Base-by-base conservation (phyloP, 2,329 filamentous ascomycete genomes). In the Clonostachys chloroleuca region DNA sequence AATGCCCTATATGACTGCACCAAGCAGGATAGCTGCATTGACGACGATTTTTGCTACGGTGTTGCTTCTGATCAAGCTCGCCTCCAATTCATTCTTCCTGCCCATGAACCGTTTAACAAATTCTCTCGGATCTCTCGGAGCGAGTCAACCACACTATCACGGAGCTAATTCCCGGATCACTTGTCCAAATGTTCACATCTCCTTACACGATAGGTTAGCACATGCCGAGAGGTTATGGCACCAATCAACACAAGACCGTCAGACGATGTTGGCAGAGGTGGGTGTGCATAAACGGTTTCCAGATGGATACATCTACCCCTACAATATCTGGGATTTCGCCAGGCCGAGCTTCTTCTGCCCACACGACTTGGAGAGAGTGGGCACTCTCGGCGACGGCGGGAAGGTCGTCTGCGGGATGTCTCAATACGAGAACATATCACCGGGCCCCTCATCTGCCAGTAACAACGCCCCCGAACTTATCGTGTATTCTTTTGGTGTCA, bases 361-460 rank as follows among this genome's bases (percentile, higher is more conserved):
- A 5, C 61, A 67, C 46, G 66, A 69, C 34, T 58, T 70, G 14
- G 63, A 69, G 49, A 60, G 68, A 7, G 54, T 71, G 4, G 68
- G 68, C 4, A 54, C 59, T 5, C 51, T 67, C 6, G 68, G 68
- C 33, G 66, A 70, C 37, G 68, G 68, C n/a, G 68, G 68, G 18
- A 72, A 71, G 51, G 68, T 66, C 63, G 61, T 70, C 13, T 72
- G 67, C 53, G 68, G 67, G 36, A 66, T 69, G 62, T 61, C 58
- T 7, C 52, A 58, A n/a, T 67, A 64, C 48, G 63, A 65, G 50
- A 52, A 53, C 7, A 18, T n/a, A 18, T 39, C 36, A 18, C 17
- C 36, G 3, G 36, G 36, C 36, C 24, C 24, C 24, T 30, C 24
- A 8, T 30, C 24, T 10, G 3, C 14, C 12, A 39, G 17, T 12